Evolutionary conservation across 345 rosid species (phyloP).

Genomic region (Populus simonii): DNA sequence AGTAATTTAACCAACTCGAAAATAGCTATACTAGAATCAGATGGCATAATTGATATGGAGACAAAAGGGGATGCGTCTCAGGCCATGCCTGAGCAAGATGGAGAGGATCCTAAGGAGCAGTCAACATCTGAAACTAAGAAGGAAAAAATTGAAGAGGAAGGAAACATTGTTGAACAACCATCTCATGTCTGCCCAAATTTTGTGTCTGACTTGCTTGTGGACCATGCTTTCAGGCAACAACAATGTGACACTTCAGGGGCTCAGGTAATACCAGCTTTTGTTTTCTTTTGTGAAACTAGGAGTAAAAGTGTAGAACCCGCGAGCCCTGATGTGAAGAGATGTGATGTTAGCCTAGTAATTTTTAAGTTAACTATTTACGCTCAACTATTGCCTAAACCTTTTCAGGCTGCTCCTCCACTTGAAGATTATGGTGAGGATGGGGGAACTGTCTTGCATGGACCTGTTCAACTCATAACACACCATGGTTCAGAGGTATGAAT

Average conservation of each 20-base stretch:
- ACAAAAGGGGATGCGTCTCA: constrained; percentile 9
- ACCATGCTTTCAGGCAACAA: constrained; percentile 23
- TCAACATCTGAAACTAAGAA: constrained; percentile 3
- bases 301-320: neutral
- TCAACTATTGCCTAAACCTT: constrained; percentile 13
- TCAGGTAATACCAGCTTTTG: constrained; percentile 31
- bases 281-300: neutral
- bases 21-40: constrained; percentile 6
- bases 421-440: constrained; percentile 22
- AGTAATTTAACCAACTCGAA: constrained; percentile 12
- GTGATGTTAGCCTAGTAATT: neutral
- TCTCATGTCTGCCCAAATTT: constrained; percentile 17
- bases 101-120: constrained; percentile 23
- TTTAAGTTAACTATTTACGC: constrained; percentile 4
- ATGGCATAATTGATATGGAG: constrained; percentile 6
- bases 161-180: constrained; percentile 2
- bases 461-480: constrained; percentile 13
- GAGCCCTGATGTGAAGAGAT: neutral
- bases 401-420: constrained; percentile 20
- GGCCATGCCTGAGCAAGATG: constrained; percentile 9
- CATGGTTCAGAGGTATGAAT: constrained; percentile 41
- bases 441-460: constrained; percentile 6
- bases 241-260: constrained; percentile 16
- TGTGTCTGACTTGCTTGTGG: constrained; percentile 19
- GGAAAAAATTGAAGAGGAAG: constrained; percentile 15